These are phyloP conservation scores for Globisporangium sylvaticum DNA, from an alignment of 352 stramenopile genomes.

Conservation along the genomic window DNA sequence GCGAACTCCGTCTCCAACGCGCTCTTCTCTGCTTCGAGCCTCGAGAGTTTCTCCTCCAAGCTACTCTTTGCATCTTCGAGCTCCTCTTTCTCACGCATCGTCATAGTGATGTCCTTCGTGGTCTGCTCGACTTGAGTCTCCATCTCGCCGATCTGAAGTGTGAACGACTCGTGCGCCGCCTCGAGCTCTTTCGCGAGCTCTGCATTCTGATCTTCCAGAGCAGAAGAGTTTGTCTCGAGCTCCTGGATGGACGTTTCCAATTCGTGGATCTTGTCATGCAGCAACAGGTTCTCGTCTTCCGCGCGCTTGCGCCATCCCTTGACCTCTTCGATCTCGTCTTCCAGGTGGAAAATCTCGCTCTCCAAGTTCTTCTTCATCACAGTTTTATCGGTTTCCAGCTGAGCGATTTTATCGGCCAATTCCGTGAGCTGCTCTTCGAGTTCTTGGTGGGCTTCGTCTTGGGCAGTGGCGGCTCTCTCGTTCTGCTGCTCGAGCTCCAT, in stretches of 20 bases:
- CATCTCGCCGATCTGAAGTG: slow-evolving; percentile 22
- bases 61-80: slow-evolving; percentile 3
- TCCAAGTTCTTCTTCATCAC: slow-evolving; percentile 19
- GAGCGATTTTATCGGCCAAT: slow-evolving; percentile 50
- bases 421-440: slow-evolving; percentile 55
- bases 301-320: slow-evolving; percentile 41
- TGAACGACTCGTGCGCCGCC: slow-evolving; percentile 23
- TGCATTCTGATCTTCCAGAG: slow-evolving; percentile 31
- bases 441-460: slow-evolving; percentile 48
- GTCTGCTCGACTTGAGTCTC: slow-evolving; percentile 31
- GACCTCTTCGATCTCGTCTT: slow-evolving; percentile 50
- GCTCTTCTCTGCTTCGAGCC: slow-evolving; percentile 15
- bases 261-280: slow-evolving; percentile 35
- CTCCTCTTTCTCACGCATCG: slow-evolving; percentile 26
- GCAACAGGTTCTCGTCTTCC: slow-evolving; percentile 37
- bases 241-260: slow-evolving; percentile 29
- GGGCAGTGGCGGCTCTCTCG: slow-evolving; percentile 31
- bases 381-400: slow-evolving; percentile 49
- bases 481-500: slow-evolving; percentile 39
- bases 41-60: slow-evolving; percentile 18
- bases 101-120: slow-evolving; percentile 29
- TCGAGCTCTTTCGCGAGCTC: slow-evolving; percentile 26
- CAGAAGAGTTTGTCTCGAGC: slow-evolving; percentile 21
- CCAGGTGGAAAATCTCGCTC: slow-evolving; percentile 16
- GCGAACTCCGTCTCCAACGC: slow-evolving; percentile 11